Evolutionary conservation across 345 rosid genomes (phyloP).

Genomic region (Reutealis trisperma): DNA sequence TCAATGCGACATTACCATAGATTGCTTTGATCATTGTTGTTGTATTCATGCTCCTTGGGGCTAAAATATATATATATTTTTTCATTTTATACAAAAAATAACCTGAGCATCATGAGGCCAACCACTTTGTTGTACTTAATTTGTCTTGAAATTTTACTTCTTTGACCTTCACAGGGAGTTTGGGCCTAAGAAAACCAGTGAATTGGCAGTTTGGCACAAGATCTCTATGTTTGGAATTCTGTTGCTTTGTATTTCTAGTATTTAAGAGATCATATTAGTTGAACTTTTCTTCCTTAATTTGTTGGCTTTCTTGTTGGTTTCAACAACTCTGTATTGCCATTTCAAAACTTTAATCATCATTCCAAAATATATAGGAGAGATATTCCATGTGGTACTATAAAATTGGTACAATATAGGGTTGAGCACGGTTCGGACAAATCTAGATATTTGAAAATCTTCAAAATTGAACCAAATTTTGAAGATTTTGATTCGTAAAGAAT

Average conservation of each 20-base stretch:
- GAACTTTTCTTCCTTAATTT: background rate
- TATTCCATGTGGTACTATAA: conserved; percentile 80
- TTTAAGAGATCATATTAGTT: background rate
- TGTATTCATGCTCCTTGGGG: too few relatives aligned
- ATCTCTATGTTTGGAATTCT: too few relatives aligned
- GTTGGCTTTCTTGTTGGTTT: background rate
- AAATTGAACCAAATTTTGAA: too few relatives aligned
- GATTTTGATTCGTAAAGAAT: too few relatives aligned
- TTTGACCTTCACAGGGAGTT: background rate
- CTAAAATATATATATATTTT: background rate
- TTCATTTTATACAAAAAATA: too few relatives aligned
- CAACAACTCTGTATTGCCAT: conserved; percentile 15
- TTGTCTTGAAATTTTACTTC: background rate
- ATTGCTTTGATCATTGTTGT: background rate
- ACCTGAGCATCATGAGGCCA: background rate
- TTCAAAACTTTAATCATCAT: conserved; percentile 4
- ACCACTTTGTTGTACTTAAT: background rate
- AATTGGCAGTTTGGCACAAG: background rate
- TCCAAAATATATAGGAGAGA: conserved; percentile 53
- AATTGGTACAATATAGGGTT: conserved; percentile 4
- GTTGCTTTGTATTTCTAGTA: background rate
- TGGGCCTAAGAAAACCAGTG: background rate
- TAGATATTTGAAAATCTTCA: too few relatives aligned
- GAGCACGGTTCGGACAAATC: too few relatives aligned
- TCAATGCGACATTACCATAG: background rate